phyloP scores from a whole-genome alignment of 768 basidiomycete genomes.

The Mrakia blollopis region DNA sequence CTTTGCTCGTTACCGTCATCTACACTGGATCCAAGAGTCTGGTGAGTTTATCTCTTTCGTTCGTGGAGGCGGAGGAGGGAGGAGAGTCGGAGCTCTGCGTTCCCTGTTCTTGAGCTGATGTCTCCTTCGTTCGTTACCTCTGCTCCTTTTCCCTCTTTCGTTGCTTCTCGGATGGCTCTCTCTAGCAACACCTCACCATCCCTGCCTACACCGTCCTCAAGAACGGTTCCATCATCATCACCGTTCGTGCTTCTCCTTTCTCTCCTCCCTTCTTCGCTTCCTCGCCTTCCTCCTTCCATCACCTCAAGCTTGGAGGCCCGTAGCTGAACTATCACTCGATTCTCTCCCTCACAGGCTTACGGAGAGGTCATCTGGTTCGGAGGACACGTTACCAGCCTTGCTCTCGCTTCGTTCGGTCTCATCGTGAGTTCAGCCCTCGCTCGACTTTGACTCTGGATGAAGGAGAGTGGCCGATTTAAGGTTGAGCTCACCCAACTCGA shows the following conservation, averaged over 20 bases:
- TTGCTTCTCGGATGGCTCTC: no score
- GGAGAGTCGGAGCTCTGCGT: background rate
- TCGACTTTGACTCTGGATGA: background rate
- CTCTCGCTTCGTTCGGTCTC: slow-evolving; percentile 79
- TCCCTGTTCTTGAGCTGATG: background rate
- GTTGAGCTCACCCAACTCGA: background rate
- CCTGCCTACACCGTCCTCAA: slow-evolving; percentile 99
- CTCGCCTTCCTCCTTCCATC: background rate
- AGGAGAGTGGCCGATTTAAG: no score
- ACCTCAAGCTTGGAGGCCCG: background rate
- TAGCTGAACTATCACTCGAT: background rate
- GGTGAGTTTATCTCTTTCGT: slow-evolving; percentile 52
- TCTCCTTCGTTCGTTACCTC: no score
- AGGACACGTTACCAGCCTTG: slow-evolving; percentile 77
- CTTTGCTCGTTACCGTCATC: slow-evolving; percentile 85
- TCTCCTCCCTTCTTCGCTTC: background rate
- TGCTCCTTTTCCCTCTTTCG: background rate
- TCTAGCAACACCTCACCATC: slow-evolving; percentile 90
- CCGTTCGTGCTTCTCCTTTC: slow-evolving; percentile 54
- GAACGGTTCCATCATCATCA: slow-evolving; percentile 97
- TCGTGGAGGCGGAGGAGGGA: no score
- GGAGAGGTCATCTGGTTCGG: slow-evolving; percentile 98
- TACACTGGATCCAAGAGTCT: slow-evolving; percentile 97
- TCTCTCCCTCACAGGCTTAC: slow-evolving; percentile 61
- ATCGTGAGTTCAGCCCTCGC: slow-evolving; percentile 59